phyloP scores from a whole-genome alignment of 1,284 basidiomycete species.

The Fomitopsis schrenkii region DNA sequence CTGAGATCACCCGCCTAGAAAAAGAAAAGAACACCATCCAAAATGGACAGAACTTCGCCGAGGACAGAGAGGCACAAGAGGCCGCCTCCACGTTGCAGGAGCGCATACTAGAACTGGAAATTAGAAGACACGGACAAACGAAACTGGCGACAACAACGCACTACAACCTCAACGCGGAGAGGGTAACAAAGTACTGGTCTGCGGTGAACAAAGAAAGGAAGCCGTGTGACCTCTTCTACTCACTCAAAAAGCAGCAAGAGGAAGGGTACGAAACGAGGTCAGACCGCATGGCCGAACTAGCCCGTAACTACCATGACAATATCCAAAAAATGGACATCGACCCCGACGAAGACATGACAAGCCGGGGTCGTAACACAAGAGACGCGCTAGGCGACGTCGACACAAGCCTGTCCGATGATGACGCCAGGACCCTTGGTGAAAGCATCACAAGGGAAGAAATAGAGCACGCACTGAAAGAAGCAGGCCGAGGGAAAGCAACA shows the following conservation, averaged over 20 bases:
- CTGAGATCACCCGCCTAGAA: neutral
- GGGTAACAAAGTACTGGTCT: neutral
- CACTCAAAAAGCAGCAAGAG: neutral
- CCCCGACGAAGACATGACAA: neutral
- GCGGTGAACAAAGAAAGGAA: neutral
- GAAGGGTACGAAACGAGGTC: neutral
- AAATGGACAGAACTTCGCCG: neutral
- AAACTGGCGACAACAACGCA: neutral
- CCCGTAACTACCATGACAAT: neutral
- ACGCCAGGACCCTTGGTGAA: neutral
- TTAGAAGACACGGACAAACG: neutral
- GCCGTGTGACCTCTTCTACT: neutral
- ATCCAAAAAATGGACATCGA: neutral
- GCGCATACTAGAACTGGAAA: neutral
- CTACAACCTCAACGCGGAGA: neutral
- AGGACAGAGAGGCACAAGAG: neutral
- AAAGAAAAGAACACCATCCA: neutral
- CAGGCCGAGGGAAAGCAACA: slow-evolving; percentile 5
- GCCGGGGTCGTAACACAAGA: neutral
- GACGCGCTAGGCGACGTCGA: neutral
- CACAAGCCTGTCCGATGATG: neutral
- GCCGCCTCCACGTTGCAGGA: neutral
- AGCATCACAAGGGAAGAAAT: neutral
- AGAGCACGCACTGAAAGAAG: neutral
- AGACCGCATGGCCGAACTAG: neutral